Conservation (phyloP, 495 filamentous ascomycete genomes). For the Baudoinia panamericana region DNA sequence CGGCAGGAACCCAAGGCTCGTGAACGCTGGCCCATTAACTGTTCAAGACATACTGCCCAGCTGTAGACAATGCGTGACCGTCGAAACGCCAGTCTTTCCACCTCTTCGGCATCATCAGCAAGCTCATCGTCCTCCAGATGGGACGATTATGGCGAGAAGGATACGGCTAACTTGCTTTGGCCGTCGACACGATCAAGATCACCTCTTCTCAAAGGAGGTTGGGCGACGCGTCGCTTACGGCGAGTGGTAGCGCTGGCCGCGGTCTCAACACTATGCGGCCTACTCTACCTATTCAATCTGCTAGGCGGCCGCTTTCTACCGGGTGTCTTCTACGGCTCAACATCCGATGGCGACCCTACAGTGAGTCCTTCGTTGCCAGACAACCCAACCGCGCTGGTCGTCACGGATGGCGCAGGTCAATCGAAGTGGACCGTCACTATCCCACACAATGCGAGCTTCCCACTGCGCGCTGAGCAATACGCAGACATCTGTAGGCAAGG, state of each 20-base stretch:
- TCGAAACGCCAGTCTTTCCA: conserved; percentile 26
- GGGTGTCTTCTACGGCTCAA: not conserved
- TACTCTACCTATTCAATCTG: not conserved
- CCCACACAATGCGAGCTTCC: conserved; percentile 43
- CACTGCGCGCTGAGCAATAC: conserved; percentile 46
- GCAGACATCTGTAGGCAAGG: conserved; percentile 46
- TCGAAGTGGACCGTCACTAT: conserved; percentile 60
- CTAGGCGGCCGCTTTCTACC: not conserved
- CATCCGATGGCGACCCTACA: conserved; percentile 35
- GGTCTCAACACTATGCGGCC: too few relatives aligned
- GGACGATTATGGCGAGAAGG: conserved; percentile 43
- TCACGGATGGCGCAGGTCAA: conserved; percentile 42
- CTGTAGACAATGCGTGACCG: conserved; percentile 33
- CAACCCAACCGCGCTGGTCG: conserved; percentile 44
- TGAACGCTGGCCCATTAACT: too few relatives aligned
- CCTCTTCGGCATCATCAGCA: conserved; percentile 25
- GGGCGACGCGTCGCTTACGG: too few relatives aligned
- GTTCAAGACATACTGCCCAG: too few relatives aligned
- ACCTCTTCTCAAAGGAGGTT: too few relatives aligned
- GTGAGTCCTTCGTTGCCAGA: conserved; percentile 37
- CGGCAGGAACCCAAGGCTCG: too few relatives aligned
- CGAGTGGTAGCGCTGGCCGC: too few relatives aligned
- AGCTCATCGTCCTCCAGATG: conserved; percentile 29
- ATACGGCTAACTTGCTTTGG: not conserved
- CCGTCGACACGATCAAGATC: too few relatives aligned